Evolutionary conservation across 2,329 filamentous ascomycete genomes (phyloP), one percentile per base, ranked within the genome.

Genomic region (Herpotrichia juniperi): DNA sequence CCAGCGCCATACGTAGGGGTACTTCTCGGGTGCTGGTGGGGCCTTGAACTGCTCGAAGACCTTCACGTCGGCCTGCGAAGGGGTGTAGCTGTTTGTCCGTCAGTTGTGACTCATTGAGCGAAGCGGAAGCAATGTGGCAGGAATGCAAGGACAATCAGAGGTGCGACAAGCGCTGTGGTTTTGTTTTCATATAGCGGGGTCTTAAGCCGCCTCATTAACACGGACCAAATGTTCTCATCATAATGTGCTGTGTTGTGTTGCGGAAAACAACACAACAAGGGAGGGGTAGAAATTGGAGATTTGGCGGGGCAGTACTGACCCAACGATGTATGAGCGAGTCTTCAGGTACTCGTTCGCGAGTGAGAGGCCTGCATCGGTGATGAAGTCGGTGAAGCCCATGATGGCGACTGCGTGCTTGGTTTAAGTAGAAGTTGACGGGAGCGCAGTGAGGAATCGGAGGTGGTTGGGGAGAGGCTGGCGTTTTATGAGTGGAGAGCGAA

Each of bases 161-260:
- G 76, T 90, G 88, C 89, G 88, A 84, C 81, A 81, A 83, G 81
- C 83, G 84, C 87, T 81, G n/a, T 86, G 87, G 84, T 83, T 81
- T 73, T 81, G 81, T 90, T 90, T 83, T 91, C 90, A 89, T 84
- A 74, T 80, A 78, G 86, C 87, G 88, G 90, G 81, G 89, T 93
- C 89, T 93, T 93, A 90, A 91, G 84, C 85, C 88, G 87, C 87
- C 88, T 93, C 89, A 85, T 90, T 87, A 93, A 94, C 90, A 93
- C 89, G 90, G 90, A 93, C 90, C 89, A 93, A 93, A 87, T 82
- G 82, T 83, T 89, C 83, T 93, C 90, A 92, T 93, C 89, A 89
- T 66, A 67, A 73, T 76, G 57, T 54, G 53, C 25, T 24, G 24
- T 9, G 59, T 60, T 58, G 50, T 54, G 55, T 42, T 37, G 56